Conservation (phyloP, 164 flowering plant species). For the Nelumbo lutea region DNA sequence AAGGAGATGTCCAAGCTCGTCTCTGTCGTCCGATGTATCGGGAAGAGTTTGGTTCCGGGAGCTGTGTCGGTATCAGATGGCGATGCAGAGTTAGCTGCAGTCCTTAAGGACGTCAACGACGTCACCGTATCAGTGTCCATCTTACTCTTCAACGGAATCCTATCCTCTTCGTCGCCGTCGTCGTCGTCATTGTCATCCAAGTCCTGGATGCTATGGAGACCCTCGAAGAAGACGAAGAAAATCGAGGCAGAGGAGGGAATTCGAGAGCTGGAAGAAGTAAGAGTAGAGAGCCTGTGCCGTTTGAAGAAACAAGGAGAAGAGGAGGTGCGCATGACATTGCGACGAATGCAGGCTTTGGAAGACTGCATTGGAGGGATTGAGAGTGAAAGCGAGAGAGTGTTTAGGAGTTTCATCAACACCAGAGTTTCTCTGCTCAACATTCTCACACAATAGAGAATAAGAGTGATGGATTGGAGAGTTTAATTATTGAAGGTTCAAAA, state of each 20-base stretch:
- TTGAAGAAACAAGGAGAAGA: slow-evolving; percentile 45
- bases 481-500: too few species aligned
- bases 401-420: slow-evolving; percentile 60
- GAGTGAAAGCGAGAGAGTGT: slow-evolving; percentile 42
- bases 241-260: slow-evolving; percentile 27
- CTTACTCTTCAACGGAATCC: slow-evolving; percentile 34
- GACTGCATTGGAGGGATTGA: slow-evolving; percentile 45
- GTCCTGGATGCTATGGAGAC: slow-evolving; percentile 27
- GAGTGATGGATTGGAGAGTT: too few species aligned
- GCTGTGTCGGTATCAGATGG: slow-evolving; percentile 5
- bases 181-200: slow-evolving; percentile 11
- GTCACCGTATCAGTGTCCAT: slow-evolving; percentile 37
- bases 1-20: slow-evolving; percentile 39
- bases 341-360: slow-evolving; percentile 49
- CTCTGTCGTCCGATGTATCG: slow-evolving; percentile 22
- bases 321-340: slow-evolving; percentile 36
- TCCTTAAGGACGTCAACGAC: slow-evolving; percentile 33
- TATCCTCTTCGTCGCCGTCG: not conserved
- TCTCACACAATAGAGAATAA: slow-evolving; percentile 34
- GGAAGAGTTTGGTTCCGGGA: not conserved
- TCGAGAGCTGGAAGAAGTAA: slow-evolving; percentile 37
- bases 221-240: slow-evolving; percentile 26
- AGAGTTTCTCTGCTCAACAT: slow-evolving; percentile 74
- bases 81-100: slow-evolving; percentile 30
- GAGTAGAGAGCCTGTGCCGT: slow-evolving; percentile 23